Percentiles rank a stretch among this genome's conserved stretches.
phyloP scores from a whole-genome alignment of 1,139 yeast genomes.

The Pichia sp. region DNA sequence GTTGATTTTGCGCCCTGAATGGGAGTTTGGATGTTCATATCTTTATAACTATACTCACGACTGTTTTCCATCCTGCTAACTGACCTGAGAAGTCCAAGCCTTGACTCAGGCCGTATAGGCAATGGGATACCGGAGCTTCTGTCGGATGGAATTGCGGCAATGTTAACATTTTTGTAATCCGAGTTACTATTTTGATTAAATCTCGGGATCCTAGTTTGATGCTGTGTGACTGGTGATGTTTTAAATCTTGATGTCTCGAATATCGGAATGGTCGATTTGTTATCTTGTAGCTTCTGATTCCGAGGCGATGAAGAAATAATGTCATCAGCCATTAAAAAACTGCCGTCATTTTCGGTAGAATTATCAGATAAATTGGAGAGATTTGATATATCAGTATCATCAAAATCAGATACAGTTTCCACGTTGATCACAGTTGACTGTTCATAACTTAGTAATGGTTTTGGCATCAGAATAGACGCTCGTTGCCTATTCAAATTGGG shows the following conservation, averaged over 20 bases:
- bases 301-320: no score
- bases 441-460: conserved; percentile 7
- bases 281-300: no score
- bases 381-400: not conserved
- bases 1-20: not conserved
- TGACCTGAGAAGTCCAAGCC: conserved; percentile 12
- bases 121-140: conserved; percentile 19
- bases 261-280: no score
- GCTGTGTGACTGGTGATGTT: no score
- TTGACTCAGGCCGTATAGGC: conserved; percentile 20
- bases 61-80: conserved; percentile 6
- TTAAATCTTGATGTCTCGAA: no score
- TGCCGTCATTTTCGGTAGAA: no score
- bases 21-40: no score
- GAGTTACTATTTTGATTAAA: not conserved
- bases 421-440: conserved; percentile 6
- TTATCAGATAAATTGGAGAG: not conserved
- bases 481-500: not conserved
- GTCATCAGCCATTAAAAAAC: no score
- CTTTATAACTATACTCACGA: no score
- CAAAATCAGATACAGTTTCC: not conserved
- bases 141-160: not conserved
- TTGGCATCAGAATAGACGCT: not conserved
- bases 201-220: not conserved
- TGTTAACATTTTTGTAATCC: not conserved